A percentile compares a stretch with the other conserved stretches of the same genome.
Conservation (phyloP, 371 early-diverging fungal genomes). For the Dichotomocladium elegans region DNA sequence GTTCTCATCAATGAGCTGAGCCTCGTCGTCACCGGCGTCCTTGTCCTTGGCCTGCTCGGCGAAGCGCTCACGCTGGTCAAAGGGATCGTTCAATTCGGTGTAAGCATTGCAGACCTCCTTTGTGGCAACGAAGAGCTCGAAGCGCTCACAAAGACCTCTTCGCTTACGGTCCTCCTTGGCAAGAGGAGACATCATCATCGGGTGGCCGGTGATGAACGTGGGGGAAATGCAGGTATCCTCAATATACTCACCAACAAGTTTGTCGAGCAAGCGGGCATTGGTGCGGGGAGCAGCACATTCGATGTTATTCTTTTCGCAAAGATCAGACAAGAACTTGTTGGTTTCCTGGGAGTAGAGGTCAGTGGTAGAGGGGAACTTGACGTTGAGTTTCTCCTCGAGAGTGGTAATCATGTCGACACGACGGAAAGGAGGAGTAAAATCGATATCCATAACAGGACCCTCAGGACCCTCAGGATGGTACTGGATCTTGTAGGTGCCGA, state of each 20-base stretch:
- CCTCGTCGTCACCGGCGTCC: conserved; percentile 99
- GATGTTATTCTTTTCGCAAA: conserved; percentile 91
- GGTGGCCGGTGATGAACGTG: conserved; percentile 98
- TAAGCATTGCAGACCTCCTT: conserved; percentile 99
- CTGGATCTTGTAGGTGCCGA: conserved; percentile 83
- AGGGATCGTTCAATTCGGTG: conserved; percentile 98
- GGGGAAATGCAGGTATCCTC: conserved; percentile 96
- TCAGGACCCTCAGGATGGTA: conserved; percentile 94
- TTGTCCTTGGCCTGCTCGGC: conserved; percentile 96
- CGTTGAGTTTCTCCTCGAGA: conserved; percentile 86
- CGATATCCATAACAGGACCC: conserved; percentile 76
- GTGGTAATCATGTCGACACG: conserved; percentile 94
- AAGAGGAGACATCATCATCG: conserved; percentile 98
- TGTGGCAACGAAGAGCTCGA: conserved; percentile 98
- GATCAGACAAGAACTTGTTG: conserved; percentile 84
- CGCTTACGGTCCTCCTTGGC: conserved; percentile 97
- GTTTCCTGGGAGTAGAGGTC: conserved; percentile 80
- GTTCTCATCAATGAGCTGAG: conserved; percentile 97
- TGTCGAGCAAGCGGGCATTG: conserved; percentile 94
- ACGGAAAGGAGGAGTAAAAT: conserved; percentile 97
- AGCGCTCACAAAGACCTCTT: conserved; percentile 97
- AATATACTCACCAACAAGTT: conserved; percentile 97
- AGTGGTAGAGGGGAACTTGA: conserved; percentile 88
- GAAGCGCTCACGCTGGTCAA: conserved; percentile 97
- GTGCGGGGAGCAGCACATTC: conserved; percentile 96